Percentiles rank a stretch among this genome's conserved stretches.
phyloP scores from a whole-genome alignment of 2,329 filamentous ascomycete genomes.

The Talaromyces sp. region DNA sequence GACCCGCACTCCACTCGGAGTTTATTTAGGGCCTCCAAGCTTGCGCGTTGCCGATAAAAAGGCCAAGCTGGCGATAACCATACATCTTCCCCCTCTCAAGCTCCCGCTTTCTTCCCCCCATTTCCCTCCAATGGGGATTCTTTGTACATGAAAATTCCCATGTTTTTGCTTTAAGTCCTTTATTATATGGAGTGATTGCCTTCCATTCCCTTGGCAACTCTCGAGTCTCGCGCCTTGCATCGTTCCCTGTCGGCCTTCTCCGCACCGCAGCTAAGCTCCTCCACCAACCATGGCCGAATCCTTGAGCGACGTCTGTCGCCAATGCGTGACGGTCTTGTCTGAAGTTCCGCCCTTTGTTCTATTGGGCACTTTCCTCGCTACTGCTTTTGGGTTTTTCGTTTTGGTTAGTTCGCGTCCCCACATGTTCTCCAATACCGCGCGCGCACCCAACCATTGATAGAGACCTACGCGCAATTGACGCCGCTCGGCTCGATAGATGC shows the following conservation, averaged over 20 bases:
- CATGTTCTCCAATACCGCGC: constrained; percentile 3
- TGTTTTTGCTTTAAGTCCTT: not conserved
- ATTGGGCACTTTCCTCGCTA: constrained; percentile 32
- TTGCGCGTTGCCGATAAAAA: constrained; percentile 28
- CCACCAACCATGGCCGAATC: constrained; percentile 30
- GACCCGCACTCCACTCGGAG: constrained; percentile 15
- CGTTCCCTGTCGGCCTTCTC: not conserved
- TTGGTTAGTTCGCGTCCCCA: constrained; percentile 32
- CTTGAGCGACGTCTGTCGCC: constrained; percentile 34
- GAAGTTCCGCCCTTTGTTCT: constrained; percentile 34
- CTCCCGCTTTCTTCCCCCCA: constrained; percentile 3
- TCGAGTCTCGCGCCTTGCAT: not conserved
- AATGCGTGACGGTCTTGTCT: constrained; percentile 34
- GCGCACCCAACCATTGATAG: not conserved
- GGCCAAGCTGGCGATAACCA: constrained; percentile 30
- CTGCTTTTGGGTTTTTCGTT: constrained; percentile 34
- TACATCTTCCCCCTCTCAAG: constrained; percentile 9
- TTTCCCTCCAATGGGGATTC: not conserved
- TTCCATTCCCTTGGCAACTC: not conserved
- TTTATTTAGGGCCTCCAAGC: constrained; percentile 12
- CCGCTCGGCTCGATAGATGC: too few species aligned
- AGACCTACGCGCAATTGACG: not conserved
- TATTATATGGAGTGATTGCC: constrained; percentile 3
- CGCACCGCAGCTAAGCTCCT: not conserved
- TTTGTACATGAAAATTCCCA: not conserved